Base-by-base conservation (phyloP, 2,329 filamentous ascomycete species). In the Dactylellina sp. region DNA sequence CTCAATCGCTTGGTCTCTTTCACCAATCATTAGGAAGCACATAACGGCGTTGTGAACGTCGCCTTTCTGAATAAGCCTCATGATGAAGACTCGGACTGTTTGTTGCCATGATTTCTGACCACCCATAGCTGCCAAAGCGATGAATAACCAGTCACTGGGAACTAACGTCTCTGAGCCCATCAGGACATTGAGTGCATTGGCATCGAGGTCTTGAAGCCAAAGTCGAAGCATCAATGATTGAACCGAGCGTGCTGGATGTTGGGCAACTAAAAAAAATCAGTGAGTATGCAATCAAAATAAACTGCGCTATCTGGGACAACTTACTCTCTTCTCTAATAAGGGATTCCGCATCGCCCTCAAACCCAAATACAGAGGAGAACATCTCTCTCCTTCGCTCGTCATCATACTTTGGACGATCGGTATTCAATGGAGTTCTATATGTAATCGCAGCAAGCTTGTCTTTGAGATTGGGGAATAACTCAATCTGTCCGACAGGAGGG, bases 81-180 rank as follows among this genome's bases (percentile, higher is more conserved):
- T 93, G 0, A 97, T 92, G 77, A 97, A 97, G 1, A 92, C 89
- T 68, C 94, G 90, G 0, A 92, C 93, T 14, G 98, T 88, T 80
- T 96, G 96, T 80, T 96, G 93, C 78, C 96, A 91, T 0, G 92
- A 92, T 39, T 88, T 85, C 75, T 88, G 84, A 1, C 88, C 87
- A 57, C 91, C 92, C 82, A 98, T 96, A 42, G 92, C 91, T 79
- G 92, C 96, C 57, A 99, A 82, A 9, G 95, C 94, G 37, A 99
- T 84, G 70, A 98, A 83, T 92, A 99, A 97, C 95, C 95, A 99
- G 81, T 98, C 95, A 0, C 92, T 91, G 1, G 91, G 92, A 7
- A 92, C 94, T 86, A 95, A 93, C n/a, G 91, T 90, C 77, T 94
- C 89, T 0, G 92, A 90, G 46, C 88, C 83, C 39, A 89, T 83